Percentiles rank a stretch among this genome's conserved stretches.
These are phyloP conservation scores for Barnettozyma populi DNA, from an alignment of 805 yeast genomes.

Conservation along the genomic window DNA sequence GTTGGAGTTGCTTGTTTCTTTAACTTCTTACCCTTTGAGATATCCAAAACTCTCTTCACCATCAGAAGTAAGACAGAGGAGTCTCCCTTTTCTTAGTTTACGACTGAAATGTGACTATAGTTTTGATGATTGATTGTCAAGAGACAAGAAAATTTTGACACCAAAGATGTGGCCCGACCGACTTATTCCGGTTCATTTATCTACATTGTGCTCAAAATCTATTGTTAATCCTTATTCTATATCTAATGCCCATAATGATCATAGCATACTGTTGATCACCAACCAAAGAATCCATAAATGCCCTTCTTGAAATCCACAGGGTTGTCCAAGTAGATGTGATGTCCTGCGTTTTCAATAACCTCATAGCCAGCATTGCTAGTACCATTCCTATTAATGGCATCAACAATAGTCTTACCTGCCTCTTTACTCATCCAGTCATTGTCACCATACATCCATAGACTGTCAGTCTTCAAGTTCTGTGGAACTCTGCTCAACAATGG, in stretches of 20 bases:
- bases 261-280: slow-evolving; percentile 13
- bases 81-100: too few relatives aligned
- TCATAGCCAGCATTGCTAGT: slow-evolving; percentile 21
- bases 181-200: neutral
- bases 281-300: slow-evolving; percentile 29
- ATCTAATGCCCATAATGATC: neutral
- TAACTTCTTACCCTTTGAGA: neutral
- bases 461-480: slow-evolving; percentile 25
- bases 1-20: neutral
- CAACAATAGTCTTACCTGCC: slow-evolving; percentile 46
- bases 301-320: slow-evolving; percentile 41
- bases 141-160: slow-evolving; percentile 4
- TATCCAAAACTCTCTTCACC: slow-evolving; percentile 5
- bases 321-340: slow-evolving; percentile 64
- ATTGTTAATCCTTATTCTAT: neutral
- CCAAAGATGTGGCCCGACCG: slow-evolving; percentile 1
- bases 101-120: too few relatives aligned
- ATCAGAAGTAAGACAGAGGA: neutral
- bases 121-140: neutral
- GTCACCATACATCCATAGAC: slow-evolving; percentile 61
- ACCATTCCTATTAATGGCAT: slow-evolving; percentile 25
- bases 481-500: slow-evolving; percentile 54
- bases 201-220: neutral
- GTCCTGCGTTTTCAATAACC: slow-evolving; percentile 50
- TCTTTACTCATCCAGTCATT: slow-evolving; percentile 65